phyloP scores from a whole-genome alignment of 169 alveolate genomes.

The Plasmodium cynomolgi region DNA sequence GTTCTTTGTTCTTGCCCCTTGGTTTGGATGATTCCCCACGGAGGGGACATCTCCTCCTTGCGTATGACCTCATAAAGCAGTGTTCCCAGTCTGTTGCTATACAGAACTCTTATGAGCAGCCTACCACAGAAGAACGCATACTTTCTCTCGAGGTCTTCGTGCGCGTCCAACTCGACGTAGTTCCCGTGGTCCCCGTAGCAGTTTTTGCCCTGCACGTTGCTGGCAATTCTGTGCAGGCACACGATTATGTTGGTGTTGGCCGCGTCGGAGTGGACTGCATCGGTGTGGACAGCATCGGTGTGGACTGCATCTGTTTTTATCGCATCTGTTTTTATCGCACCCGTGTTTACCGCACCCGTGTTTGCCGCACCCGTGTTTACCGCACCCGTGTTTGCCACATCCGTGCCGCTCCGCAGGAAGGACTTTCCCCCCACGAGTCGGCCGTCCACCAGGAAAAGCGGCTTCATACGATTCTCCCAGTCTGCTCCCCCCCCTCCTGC shows the following conservation, averaged over 20 bases:
- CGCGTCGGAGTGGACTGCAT: neutral
- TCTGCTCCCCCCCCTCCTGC: neutral
- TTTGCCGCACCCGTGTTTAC: neutral
- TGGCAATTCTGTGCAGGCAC: slow-evolving; percentile 38
- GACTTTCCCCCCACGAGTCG: neutral
- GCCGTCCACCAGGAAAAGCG: neutral
- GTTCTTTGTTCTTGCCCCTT: neutral
- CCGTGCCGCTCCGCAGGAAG: neutral
- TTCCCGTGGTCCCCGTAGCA: slow-evolving; percentile 35
- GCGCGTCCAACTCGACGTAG: slow-evolving; percentile 10
- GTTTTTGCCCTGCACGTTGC: slow-evolving; percentile 22
- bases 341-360: neutral
- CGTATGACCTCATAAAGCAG: slow-evolving; percentile 38
- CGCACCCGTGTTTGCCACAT: neutral
- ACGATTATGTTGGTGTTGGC: slow-evolving; percentile 5
- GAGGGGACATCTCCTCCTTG: neutral
- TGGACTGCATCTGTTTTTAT: too few species aligned
- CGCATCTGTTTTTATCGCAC: too few species aligned
- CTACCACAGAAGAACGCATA: slow-evolving; percentile 60
- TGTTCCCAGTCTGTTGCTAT: neutral
- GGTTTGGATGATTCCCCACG: neutral
- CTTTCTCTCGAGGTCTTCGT: neutral
- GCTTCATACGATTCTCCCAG: neutral
- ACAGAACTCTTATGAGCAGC: slow-evolving; percentile 16
- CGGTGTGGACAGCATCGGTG: too few species aligned